Evolutionary conservation across 805 yeast genomes (phyloP).

Genomic region (Kregervanrija pseudodelftensis): DNA sequence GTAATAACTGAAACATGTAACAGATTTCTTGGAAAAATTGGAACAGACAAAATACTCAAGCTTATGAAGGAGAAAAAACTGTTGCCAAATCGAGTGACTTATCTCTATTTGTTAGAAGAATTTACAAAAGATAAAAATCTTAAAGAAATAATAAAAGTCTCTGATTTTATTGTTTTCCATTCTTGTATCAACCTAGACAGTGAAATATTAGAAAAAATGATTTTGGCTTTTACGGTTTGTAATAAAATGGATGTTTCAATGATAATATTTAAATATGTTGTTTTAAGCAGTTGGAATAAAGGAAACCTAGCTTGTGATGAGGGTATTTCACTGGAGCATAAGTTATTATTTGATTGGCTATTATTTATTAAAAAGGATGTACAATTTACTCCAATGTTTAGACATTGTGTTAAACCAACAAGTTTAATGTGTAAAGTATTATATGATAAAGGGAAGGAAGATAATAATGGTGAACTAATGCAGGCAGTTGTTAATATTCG

Average conservation of each 20-base stretch:
- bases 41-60: background rate
- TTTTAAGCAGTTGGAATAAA: background rate
- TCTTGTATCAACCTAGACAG: conserved; percentile 1
- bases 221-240: background rate
- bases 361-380: background rate
- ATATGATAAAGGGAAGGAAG: background rate
- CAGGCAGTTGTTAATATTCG: conserved; percentile 4
- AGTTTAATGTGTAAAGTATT: conserved; percentile 1
- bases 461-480: conserved; percentile 2
- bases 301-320: background rate
- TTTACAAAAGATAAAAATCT: background rate
- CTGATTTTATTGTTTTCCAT: background rate
- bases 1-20: no score
- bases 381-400: background rate
- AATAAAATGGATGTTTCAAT: conserved; percentile 3
- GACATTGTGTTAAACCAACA: background rate
- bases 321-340: no score
- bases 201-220: conserved; percentile 1
- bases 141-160: background rate
- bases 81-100: conserved; percentile 1
- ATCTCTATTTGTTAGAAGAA: background rate
- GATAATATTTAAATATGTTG: background rate
- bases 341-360: background rate
- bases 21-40: background rate
- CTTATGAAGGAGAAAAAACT: background rate